These are phyloP conservation scores for Pseudocercospora cruenta DNA, from an alignment of 2,329 filamentous ascomycete genomes.

Conservation along the genomic window DNA sequence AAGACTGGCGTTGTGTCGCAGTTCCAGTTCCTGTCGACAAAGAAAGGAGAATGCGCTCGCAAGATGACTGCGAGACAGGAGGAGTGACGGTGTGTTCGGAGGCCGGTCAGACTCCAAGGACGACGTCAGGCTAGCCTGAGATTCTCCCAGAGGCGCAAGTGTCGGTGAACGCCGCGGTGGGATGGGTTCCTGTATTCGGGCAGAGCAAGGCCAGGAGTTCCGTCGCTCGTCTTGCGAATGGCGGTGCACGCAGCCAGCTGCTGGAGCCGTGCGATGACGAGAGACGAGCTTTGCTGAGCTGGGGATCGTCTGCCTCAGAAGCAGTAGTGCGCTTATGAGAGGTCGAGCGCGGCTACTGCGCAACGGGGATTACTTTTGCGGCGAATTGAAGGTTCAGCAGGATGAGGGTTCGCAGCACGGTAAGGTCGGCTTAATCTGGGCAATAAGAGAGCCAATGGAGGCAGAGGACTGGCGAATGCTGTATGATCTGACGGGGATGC, in stretches of 20 bases:
- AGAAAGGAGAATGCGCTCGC: conserved; percentile 8
- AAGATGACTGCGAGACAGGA: not conserved
- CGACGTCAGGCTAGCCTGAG: conserved; percentile 6
- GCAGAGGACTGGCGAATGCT: conserved; percentile 10
- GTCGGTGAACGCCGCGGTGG: conserved; percentile 16
- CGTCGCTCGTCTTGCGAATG: conserved; percentile 7
- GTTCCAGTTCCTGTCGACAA: conserved; percentile 11
- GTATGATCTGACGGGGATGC: conserved; percentile 5
- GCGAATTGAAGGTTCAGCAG: conserved; percentile 20
- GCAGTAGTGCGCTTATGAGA: conserved; percentile 15
- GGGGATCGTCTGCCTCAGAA: not conserved
- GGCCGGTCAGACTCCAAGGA: conserved; percentile 17
- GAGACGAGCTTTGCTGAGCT: conserved; percentile 9
- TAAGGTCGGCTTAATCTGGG: conserved; percentile 14
- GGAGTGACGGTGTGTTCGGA: conserved; percentile 16
- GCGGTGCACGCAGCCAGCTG: conserved; percentile 17
- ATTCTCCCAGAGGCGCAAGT: conserved; percentile 5
- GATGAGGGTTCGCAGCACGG: conserved; percentile 23
- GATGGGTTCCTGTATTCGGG: conserved; percentile 9
- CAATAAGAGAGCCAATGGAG: not conserved
- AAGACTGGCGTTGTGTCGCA: conserved; percentile 16
- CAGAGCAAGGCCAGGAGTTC: conserved; percentile 1
- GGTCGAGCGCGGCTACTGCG: conserved; percentile 23
- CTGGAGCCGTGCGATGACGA: conserved; percentile 12
- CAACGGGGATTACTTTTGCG: conserved; percentile 11